Base-by-base conservation (phyloP, 371 early-diverging fungal species). In the Sporodiniella umbellata region DNA sequence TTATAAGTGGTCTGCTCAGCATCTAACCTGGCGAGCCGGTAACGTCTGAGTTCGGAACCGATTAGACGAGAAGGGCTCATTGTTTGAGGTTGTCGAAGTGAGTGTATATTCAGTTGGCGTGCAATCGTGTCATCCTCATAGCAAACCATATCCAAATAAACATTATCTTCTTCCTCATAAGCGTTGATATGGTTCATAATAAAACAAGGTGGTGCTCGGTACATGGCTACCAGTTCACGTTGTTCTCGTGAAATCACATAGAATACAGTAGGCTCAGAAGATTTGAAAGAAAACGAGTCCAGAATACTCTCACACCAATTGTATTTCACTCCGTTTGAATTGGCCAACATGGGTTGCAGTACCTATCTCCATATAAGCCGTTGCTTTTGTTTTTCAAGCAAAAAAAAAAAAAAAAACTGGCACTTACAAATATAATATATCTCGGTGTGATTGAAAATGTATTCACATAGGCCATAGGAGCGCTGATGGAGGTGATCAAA, bases 111-210 rank as follows among this genome's bases (percentile, higher is more conserved):
- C 46, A 89, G 51, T 24, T 82, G 83, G 12, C 79, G 75, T 26
- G 81, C 69, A 22, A 89, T 73, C 0, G 70, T 64, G 26, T 81
- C 84, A 48, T 87, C 81, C 1, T 67, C 58, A 42, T 89, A 89
- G 33, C 80, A 67, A 1, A 80, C 69, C 54, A 86, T 74, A 55
- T 89, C 89, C n/a, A 87, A 58, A 22, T 75, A 62, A 4, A 87
- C 64, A 48, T 78, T 79, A 49, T 81, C 86, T 1, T 71, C 76
- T 47, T 87, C 88, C 47, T 89, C 89, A 54, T 76, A 85, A 0
- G 90, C 90, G 51, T 88, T 88, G 45, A 87, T 74, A 49, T 86
- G 85, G 53, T 87, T 85, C 62, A 89, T 73, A 67, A 78, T 78
- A 59, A 84, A 82, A 53, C 77, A 79, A 17, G 83, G 58, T 4